Percentiles rank a stretch among this genome's conserved stretches.
These are phyloP conservation scores for Nakazawaea sp. DNA, from an alignment of 805 yeast species.

Conservation along the genomic window DNA sequence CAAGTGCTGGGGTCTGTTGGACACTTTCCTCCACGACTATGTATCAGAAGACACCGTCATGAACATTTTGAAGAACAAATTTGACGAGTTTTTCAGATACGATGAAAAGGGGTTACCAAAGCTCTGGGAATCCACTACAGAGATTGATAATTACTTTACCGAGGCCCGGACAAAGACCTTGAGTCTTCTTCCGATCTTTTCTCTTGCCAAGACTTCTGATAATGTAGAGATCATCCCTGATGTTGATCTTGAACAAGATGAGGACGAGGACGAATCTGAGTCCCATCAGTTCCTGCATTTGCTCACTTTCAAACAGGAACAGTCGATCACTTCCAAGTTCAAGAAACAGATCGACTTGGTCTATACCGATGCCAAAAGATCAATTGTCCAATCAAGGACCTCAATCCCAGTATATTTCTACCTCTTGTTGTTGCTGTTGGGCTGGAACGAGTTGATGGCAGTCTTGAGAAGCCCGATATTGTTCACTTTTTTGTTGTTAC, in stretches of 20 bases:
- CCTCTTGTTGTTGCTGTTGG: slow-evolving; percentile 63
- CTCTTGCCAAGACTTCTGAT: slow-evolving; percentile 44
- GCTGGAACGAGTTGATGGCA: slow-evolving; percentile 95
- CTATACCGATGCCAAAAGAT: slow-evolving; percentile 83
- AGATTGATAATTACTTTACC: slow-evolving; percentile 61
- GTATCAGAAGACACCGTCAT: slow-evolving; percentile 62
- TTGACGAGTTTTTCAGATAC: slow-evolving; percentile 78
- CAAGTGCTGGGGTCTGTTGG: slow-evolving; percentile 61
- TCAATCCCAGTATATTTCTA: slow-evolving; percentile 83
- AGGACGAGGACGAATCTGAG: slow-evolving; percentile 23
- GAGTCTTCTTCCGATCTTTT: slow-evolving; percentile 49
- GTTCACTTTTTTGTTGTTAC: slow-evolving; percentile 52
- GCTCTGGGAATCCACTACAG: slow-evolving; percentile 68
- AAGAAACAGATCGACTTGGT: slow-evolving; percentile 72
- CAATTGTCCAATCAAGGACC: slow-evolving; percentile 69
- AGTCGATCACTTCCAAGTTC: slow-evolving; percentile 49
- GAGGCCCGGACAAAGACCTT: slow-evolving; percentile 55
- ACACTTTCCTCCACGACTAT: slow-evolving; percentile 51
- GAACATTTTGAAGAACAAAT: slow-evolving; percentile 63
- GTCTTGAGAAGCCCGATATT: slow-evolving; percentile 81
- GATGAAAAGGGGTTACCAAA: slow-evolving; percentile 79
- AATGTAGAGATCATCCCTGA: slow-evolving; percentile 58
- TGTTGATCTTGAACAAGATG: slow-evolving; percentile 33
- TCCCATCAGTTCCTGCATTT: slow-evolving; percentile 46
- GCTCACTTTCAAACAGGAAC: slow-evolving; percentile 50